Evolutionary conservation across 495 filamentous ascomycete genomes (phyloP), one percentile per base, ranked within the genome.

Genomic region (Penicillium bovifimosum): DNA sequence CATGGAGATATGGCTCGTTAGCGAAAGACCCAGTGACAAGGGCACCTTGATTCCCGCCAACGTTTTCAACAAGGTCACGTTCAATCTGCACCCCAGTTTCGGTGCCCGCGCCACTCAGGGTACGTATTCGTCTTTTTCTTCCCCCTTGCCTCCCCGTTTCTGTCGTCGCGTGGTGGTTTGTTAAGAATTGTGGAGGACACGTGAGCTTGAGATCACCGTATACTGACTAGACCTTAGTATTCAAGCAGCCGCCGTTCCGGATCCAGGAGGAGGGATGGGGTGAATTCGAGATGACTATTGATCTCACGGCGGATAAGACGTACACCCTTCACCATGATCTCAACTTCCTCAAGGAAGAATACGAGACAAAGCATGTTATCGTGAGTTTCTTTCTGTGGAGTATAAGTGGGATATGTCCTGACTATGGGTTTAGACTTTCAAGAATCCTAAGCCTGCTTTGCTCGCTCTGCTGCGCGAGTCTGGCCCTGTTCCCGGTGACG

Each of bases 241-340:
- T 92, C 76, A 85, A 83, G 61, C 84, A 84, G 33, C 85, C 90
- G 0, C 93, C 93, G 0, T 99, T 97, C 76, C 80, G 81, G 20
- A 93, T 96, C 66, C 73, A 81, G 47, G 95, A 99, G 69, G 86
- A 95, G 69, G 95, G 95, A 60, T 99, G 95, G 95, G 95, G 95
- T 62, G 95, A 99, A 72, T 99, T 99, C 64, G 95, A 97, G 63
- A 92, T 97, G 88, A 75, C 78, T 24, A 92, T 97, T 55, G 78
- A 86, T 45, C 76, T 95, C 27, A 84, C 80, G 58, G 82, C 86
- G 20, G 89, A 95, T 70, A 91, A 91, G 53, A 90, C 96, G 43
- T 84, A 87, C 60, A 75, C 78, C 17, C 73, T 99, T 50, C 66
- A 71, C 27, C 95, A 99, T 68, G 95, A 99, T 65, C 76, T 99